These are phyloP conservation scores for Eremothecium cymbalariae DNA, from an alignment of 1,139 yeast genomes.

Conservation along the genomic window DNA sequence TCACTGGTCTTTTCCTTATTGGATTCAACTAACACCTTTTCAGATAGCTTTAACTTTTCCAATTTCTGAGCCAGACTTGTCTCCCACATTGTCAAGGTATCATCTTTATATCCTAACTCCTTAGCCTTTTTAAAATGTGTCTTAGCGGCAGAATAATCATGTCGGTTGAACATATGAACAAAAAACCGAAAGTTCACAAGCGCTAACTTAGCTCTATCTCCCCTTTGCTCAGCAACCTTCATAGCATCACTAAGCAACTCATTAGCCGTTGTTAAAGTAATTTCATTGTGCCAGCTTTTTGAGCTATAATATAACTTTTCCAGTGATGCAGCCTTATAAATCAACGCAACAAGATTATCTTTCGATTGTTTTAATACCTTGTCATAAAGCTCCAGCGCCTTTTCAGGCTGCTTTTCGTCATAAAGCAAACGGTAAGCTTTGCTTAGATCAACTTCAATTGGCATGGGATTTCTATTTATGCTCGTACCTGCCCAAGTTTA, in stretches of 20 bases:
- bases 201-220: constrained; percentile 47
- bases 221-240: constrained; percentile 43
- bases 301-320: constrained; percentile 39
- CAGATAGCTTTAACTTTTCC: constrained; percentile 16
- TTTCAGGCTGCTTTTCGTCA: constrained; percentile 33
- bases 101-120: constrained; percentile 40
- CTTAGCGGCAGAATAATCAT: constrained; percentile 42
- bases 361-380: constrained; percentile 34
- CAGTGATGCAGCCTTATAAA: constrained; percentile 50
- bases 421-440: constrained; percentile 30
- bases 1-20: not conserved
- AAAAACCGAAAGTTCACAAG: constrained; percentile 55
- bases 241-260: constrained; percentile 50
- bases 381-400: constrained; percentile 35
- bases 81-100: constrained; percentile 46
- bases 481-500: too few relatives aligned
- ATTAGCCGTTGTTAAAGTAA: constrained; percentile 42
- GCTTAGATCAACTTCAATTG: constrained; percentile 25
- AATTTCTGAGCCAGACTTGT: constrained; percentile 36
- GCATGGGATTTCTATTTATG: too few relatives aligned
- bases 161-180: constrained; percentile 41
- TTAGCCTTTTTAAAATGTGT: constrained; percentile 44
- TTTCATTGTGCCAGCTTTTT: constrained; percentile 31
- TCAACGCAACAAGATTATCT: constrained; percentile 42
- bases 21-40: not conserved